Evolutionary conservation across 208 protist species (phyloP).

Genomic region (Leishmania tropica): DNA sequence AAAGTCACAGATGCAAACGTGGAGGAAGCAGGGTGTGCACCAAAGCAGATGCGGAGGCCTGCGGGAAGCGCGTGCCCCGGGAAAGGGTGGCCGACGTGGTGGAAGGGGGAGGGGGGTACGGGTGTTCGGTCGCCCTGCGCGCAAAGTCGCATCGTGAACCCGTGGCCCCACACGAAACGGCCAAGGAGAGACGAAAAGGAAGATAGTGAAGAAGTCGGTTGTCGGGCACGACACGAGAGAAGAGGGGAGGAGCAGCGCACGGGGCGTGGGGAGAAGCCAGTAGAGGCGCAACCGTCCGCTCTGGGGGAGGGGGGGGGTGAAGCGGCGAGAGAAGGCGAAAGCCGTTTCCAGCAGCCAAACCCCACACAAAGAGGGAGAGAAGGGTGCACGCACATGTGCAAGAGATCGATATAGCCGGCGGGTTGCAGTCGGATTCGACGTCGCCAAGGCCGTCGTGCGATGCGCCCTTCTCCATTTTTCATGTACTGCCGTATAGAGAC

Average conservation of each 20-base stretch:
- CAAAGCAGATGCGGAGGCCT: too few relatives aligned
- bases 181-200: neutral
- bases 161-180: neutral
- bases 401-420: neutral
- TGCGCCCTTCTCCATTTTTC: neutral
- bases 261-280: neutral
- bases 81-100: too few relatives aligned
- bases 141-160: neutral
- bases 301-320: neutral
- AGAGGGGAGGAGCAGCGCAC: neutral
- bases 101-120: neutral
- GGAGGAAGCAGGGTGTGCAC: too few relatives aligned
- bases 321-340: neutral
- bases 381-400: neutral
- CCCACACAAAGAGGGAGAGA: neutral
- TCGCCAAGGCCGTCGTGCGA: too few relatives aligned
- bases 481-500: neutral
- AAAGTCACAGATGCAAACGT: too few relatives aligned
- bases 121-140: too few relatives aligned
- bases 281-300: neutral
- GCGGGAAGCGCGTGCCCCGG: too few relatives aligned
- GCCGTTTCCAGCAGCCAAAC: neutral
- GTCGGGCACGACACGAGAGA: neutral
- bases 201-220: too few relatives aligned
- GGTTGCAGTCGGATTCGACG: too few relatives aligned